Base-by-base conservation (phyloP, 495 filamentous ascomycete species). In the Tuber microsphaerosporum region DNA sequence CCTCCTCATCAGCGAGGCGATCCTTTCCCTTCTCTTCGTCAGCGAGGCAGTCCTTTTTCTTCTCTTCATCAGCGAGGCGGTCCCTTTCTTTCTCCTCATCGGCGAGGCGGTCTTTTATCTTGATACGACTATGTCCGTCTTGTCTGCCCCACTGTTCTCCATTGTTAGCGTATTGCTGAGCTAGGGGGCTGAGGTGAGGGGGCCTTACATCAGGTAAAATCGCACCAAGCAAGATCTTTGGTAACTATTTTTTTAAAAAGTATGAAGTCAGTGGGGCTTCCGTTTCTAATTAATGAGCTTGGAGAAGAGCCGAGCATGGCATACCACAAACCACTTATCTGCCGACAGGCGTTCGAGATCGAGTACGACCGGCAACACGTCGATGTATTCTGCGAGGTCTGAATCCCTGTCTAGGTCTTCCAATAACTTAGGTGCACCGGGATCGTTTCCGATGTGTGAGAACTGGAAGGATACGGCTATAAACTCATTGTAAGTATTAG, bases 351-450 rank as follows among this genome's bases (percentile, higher is more conserved):
- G 2, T n/a, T n/a, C 8, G 6, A 51, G 20, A 51, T 51, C 20
- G 46, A 6, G n/a, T n/a, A n/a, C 46, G 20, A n/a, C 20, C 7
- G 46, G 46, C 7, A 51, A 20, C 1, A 51, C 20, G 46, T 92
- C 90, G 71, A 92, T 86, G 82, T 90, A 80, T 7, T 80, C 73
- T 10, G 90, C 90, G 76, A 92, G 86, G 37, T 80, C 80, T 31
- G 88, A 86, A 74, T 92, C 89, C 61, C 88, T 86, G 78, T 92
- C 90, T 17, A 92, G 84, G 68, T 86, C 85, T 12, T 82, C 81
- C 37, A 92, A 84, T 83, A 91, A 91, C 70, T 88, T 86, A 39
- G 87, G 86, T 14, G 90, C 90, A 73, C 34, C 34, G 34, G 34
- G 34, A 37, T 37, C 34, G 34, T 2, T 37, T 2, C 34, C 34